Evolutionary conservation across 2,329 filamentous ascomycete genomes (phyloP), one percentile per base, ranked within the genome.

Genomic region (Claviceps pazoutovae): DNA sequence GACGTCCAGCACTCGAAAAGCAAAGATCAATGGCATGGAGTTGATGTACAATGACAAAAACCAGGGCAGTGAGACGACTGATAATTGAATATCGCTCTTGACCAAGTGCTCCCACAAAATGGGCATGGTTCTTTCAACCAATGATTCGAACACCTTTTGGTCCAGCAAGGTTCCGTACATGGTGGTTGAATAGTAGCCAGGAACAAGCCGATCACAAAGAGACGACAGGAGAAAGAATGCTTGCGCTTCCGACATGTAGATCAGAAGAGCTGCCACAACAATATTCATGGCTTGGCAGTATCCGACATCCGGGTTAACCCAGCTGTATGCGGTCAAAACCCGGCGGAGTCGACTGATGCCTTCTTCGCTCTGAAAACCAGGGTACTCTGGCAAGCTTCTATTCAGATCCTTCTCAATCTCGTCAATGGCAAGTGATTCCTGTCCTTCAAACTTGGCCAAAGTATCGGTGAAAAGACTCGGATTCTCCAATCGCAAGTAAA

Each of bases 271-370:
- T 17, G 93, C 93, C 51, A 96, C 91, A 37, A 98, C 93, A 59
- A 98, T 98, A 67, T 98, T 98, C 93, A 98, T 98, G 56, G 93
- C 93, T 69, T 98, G 93, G 67, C 93, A 98, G 68, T 98, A 98
- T 58, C 93, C 93, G 51, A 98, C 90, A 58, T 96, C 89, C 50
- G 87, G 79, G 61, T 98, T 93, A 48, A 84, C 87, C 93, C 93
- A 98, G 69, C 90, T 96, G 71, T 98, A 98, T 4, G 93, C 93
- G 1, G 91, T 97, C 51, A 98, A 75, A 39, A 98, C 93, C 53
- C 91, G 80, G 54, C 93, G 83, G 56, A 98, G 74, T 19, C 93
- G 80, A 45, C 84, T 88, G 57, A 98, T 98, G 16, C 93, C 93
- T 62, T 96, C 90, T 65, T 95, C 86, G 62, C 85, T 95, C 69